These are phyloP conservation scores for Mortierella sp. DNA, from an alignment of 371 early-diverging fungal species.

Conservation along the genomic window DNA sequence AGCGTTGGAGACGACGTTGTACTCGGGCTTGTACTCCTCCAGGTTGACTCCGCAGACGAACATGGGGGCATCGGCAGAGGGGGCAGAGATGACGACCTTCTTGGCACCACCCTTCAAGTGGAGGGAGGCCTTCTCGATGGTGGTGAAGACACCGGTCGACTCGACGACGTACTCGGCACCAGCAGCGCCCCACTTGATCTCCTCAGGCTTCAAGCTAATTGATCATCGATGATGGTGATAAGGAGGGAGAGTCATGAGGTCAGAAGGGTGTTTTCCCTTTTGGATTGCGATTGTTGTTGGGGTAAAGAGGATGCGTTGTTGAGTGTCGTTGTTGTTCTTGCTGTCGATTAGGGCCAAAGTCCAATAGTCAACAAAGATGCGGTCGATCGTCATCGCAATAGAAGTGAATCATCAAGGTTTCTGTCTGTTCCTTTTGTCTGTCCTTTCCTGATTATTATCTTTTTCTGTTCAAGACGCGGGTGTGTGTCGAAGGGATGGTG, in stretches of 20 bases:
- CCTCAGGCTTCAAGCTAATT: conserved; percentile 73
- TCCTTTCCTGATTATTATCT: neutral
- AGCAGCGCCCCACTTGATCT: conserved; percentile 93
- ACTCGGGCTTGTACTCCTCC: conserved; percentile 87
- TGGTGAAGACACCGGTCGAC: conserved; percentile 99
- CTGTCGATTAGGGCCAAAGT: neutral
- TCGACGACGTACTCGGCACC: conserved; percentile 98
- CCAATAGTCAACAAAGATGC: conserved; percentile 9
- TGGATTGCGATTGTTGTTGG: neutral
- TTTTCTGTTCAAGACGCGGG: too few relatives aligned
- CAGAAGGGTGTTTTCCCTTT: neutral
- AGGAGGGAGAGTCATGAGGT: neutral
- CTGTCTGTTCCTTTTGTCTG: neutral
- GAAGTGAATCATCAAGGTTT: neutral
- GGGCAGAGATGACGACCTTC: conserved; percentile 99
- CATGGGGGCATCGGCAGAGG: conserved; percentile 93
- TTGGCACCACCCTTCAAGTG: conserved; percentile 97
- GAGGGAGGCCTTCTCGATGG: conserved; percentile 86
- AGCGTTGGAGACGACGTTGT: conserved; percentile 97
- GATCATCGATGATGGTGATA: neutral
- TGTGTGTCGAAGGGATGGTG: neutral
- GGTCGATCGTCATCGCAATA: neutral
- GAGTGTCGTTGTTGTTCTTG: neutral
- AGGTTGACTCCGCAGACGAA: conserved; percentile 95
- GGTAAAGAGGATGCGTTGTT: neutral